These are phyloP conservation scores for Russula emetica DNA, from an alignment of 768 basidiomycete species.

Conservation along the genomic window DNA sequence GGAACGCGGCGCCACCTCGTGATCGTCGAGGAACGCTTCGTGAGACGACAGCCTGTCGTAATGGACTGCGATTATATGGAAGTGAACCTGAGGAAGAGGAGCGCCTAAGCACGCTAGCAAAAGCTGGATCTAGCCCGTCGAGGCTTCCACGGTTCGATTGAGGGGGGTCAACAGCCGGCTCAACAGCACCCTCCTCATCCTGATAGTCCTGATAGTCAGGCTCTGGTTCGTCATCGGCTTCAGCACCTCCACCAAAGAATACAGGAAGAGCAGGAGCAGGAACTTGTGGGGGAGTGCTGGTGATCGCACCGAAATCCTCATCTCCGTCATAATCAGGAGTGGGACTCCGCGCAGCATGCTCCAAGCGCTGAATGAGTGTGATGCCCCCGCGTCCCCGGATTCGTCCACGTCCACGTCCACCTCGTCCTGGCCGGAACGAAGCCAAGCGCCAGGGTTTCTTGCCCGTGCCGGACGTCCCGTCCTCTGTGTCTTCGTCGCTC, in stretches of 20 bases:
- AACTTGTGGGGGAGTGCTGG: slow-evolving; percentile 24
- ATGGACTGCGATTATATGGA: slow-evolving; percentile 51
- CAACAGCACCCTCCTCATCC: slow-evolving; percentile 38
- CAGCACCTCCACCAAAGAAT: slow-evolving; percentile 29
- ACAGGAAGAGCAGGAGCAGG: slow-evolving; percentile 14
- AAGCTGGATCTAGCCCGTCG: slow-evolving; percentile 84
- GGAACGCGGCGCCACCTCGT: slow-evolving; percentile 65
- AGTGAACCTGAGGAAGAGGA: slow-evolving; percentile 41
- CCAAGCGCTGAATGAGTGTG: slow-evolving; percentile 27
- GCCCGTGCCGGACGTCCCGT: slow-evolving; percentile 19
- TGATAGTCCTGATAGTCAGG: slow-evolving; percentile 31
- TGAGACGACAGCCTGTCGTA: slow-evolving; percentile 54
- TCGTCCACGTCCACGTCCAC: slow-evolving; percentile 26
- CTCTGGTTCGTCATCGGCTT: slow-evolving; percentile 32
- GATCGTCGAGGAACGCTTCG: slow-evolving; percentile 49
- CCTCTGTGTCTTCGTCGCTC: slow-evolving; percentile 46
- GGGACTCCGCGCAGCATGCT: slow-evolving; percentile 24
- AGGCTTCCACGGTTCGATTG: slow-evolving; percentile 64
- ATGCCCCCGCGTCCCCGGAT: slow-evolving; percentile 23
- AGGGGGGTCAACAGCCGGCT: slow-evolving; percentile 37
- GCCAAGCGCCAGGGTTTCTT: slow-evolving; percentile 21
- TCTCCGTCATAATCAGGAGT: slow-evolving; percentile 26
- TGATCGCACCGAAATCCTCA: slow-evolving; percentile 24
- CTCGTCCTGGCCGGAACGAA: slow-evolving; percentile 20
- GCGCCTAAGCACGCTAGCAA: slow-evolving; percentile 72